phyloP scores from a whole-genome alignment of 179 eudicot species.

The Beta lomatogona region DNA sequence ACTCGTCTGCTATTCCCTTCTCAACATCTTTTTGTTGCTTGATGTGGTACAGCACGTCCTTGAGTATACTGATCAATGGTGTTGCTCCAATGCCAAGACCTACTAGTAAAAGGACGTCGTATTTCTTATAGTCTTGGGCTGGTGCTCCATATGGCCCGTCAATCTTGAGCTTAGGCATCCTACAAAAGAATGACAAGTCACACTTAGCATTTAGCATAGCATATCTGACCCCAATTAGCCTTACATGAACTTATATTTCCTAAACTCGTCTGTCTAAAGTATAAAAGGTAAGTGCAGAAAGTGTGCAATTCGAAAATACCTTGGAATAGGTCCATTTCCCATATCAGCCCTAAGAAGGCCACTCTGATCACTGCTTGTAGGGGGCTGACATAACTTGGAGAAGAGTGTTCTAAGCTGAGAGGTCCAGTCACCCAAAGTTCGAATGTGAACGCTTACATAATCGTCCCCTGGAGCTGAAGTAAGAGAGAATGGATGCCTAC shows the following conservation, averaged over 20 bases:
- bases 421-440: conserved; percentile 63
- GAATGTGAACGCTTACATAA: conserved; percentile 55
- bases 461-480: conserved; percentile 63
- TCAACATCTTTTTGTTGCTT: conserved; percentile 42
- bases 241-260: no score
- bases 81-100: conserved; percentile 59
- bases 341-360: conserved; percentile 58
- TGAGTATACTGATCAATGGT: conserved; percentile 51
- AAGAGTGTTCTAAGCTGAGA: conserved; percentile 51
- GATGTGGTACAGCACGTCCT: conserved; percentile 53
- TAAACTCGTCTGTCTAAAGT: background rate
- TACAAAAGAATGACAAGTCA: background rate
- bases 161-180: conserved; percentile 51
- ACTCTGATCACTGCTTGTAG: conserved; percentile 42
- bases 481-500: conserved; percentile 61
- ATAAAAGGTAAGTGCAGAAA: background rate
- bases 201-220: background rate
- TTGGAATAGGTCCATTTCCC: conserved; percentile 37
- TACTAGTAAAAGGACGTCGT: conserved; percentile 49
- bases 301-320: conserved; percentile 29
- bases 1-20: conserved; percentile 22
- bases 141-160: conserved; percentile 60
- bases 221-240: no score
- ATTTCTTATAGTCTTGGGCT: conserved; percentile 55
- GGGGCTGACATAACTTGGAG: conserved; percentile 55